Evolutionary conservation across 352 stramenopile genomes (phyloP).

Genomic region (Saprolegnia parasitica): DNA sequence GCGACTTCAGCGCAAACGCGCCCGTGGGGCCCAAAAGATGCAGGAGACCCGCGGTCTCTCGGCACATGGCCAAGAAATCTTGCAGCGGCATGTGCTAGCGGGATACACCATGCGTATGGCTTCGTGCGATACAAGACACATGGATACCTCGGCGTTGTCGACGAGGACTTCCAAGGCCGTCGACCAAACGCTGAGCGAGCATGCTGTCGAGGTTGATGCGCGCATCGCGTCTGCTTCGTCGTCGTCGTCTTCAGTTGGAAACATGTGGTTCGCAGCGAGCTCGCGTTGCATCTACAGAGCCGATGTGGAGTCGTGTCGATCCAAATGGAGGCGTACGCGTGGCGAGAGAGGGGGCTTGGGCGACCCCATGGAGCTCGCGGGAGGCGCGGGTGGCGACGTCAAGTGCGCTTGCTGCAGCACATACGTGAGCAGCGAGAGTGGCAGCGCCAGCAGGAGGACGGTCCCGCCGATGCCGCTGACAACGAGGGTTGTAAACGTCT

Average conservation of each 20-base stretch:
- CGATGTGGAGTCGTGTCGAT: background rate
- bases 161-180: constrained; percentile 18
- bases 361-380: background rate
- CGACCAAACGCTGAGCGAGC: constrained; percentile 8
- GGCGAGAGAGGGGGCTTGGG: background rate
- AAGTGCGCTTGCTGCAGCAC: background rate
- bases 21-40: background rate
- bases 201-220: background rate
- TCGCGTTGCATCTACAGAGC: background rate
- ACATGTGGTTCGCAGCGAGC: background rate
- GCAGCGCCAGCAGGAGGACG: background rate
- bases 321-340: background rate
- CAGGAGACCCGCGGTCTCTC: background rate
- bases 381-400: background rate
- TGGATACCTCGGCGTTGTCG: background rate
- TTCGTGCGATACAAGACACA: background rate
- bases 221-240: constrained; percentile 11
- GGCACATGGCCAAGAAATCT: constrained; percentile 17
- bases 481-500: background rate
- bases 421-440: background rate
- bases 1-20: constrained; percentile 9
- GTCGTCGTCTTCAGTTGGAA: background rate
- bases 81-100: constrained; percentile 18
- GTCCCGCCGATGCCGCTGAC: background rate
- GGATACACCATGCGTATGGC: background rate